A percentile compares a stretch with the other conserved stretches of the same genome.
Conservation (phyloP, 179 eudicot species). For the Beta macrorhiza region DNA sequence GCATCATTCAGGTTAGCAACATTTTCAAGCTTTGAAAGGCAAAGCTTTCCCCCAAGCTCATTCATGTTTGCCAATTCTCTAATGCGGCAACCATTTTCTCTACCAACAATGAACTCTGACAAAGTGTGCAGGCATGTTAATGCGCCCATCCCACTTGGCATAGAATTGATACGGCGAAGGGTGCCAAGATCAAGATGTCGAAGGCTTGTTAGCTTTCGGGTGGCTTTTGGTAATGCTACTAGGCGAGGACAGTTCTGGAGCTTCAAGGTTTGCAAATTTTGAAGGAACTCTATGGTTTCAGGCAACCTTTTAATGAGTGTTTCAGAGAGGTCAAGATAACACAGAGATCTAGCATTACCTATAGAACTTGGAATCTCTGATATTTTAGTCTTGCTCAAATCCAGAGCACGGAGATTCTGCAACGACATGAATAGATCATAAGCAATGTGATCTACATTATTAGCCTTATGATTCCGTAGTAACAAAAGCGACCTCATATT, state of each 20-base stretch:
- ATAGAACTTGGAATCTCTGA: conserved; percentile 14
- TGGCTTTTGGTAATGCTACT: conserved; percentile 16
- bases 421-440: conserved; percentile 6
- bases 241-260: conserved; percentile 17
- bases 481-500: conserved; percentile 3
- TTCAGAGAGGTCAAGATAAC: conserved; percentile 12
- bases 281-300: conserved; percentile 16
- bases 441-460: background rate
- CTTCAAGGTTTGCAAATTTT: conserved; percentile 16
- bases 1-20: background rate
- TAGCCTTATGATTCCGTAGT: background rate
- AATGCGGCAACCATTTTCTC: background rate
- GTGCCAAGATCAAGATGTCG: conserved; percentile 22
- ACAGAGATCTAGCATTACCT: conserved; percentile 6
- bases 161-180: background rate
- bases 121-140: conserved; percentile 10
- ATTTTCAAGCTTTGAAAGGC: conserved; percentile 12
- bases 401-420: background rate
- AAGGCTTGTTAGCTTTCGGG: background rate
- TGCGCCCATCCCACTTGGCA: conserved; percentile 22
- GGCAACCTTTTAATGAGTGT: conserved; percentile 6
- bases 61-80: conserved; percentile 13
- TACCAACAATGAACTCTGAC: conserved; percentile 14
- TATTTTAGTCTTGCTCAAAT: background rate
- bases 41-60: background rate